Percentiles rank a stretch among this genome's conserved stretches.
Conservation (phyloP, 2,329 filamentous ascomycete species). For the Alternaria solani region DNA sequence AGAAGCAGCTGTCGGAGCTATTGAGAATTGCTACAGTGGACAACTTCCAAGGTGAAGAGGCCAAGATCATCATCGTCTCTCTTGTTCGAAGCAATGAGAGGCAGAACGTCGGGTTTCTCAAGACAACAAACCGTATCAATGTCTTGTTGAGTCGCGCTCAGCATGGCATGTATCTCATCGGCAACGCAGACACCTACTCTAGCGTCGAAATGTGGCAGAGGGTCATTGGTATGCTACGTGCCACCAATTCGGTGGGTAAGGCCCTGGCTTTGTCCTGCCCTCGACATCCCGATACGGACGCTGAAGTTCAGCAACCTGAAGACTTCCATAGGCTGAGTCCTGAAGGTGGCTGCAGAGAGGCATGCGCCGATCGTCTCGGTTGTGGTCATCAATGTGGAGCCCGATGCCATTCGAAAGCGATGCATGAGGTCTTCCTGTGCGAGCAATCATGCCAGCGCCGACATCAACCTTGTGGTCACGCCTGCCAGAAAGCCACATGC, state of each 20-base stretch:
- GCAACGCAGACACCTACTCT: slow-evolving; percentile 67
- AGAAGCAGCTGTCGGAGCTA: slow-evolving; percentile 32
- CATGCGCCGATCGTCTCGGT: slow-evolving; percentile 32
- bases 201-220: slow-evolving; percentile 70
- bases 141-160: slow-evolving; percentile 72
- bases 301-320: slow-evolving; percentile 36
- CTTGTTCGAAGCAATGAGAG: slow-evolving; percentile 73
- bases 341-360: slow-evolving; percentile 42
- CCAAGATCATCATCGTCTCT: slow-evolving; percentile 73
- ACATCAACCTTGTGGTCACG: slow-evolving; percentile 36
- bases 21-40: slow-evolving; percentile 68
- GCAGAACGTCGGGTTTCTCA: slow-evolving; percentile 70
- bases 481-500: slow-evolving; percentile 39
- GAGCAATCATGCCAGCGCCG: slow-evolving; percentile 35
- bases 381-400: slow-evolving; percentile 43
- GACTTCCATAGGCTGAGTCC: slow-evolving; percentile 41
- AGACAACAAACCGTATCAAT: slow-evolving; percentile 72
- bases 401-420: slow-evolving; percentile 41
- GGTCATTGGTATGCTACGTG: slow-evolving; percentile 63
- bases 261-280: slow-evolving; percentile 38
- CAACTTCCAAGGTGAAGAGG: slow-evolving; percentile 82
- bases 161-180: slow-evolving; percentile 76
- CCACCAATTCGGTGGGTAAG: slow-evolving; percentile 23
- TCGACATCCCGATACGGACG: slow-evolving; percentile 34
- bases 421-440: slow-evolving; percentile 41